A percentile compares a stretch with the other conserved stretches of the same genome.
These are phyloP conservation scores for Aspergillus asperescens DNA, from an alignment of 495 filamentous ascomycete genomes.

Conservation along the genomic window DNA sequence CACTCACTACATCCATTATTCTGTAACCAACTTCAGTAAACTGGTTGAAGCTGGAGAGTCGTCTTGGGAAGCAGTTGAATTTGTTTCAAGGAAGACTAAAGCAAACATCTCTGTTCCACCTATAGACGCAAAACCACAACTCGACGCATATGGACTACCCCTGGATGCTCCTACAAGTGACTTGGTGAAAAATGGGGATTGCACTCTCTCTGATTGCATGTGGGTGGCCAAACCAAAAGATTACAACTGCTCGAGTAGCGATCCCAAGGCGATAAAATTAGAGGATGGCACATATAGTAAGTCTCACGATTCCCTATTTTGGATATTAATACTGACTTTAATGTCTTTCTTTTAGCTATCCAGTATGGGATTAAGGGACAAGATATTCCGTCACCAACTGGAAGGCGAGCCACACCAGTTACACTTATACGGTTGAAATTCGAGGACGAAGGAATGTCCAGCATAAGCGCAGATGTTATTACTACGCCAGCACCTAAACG, in stretches of 20 bases:
- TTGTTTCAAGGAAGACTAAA: constrained; percentile 35
- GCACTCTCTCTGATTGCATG: constrained; percentile 44
- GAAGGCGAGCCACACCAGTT: not conserved
- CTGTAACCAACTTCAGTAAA: constrained; percentile 49
- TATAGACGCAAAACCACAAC: constrained; percentile 31
- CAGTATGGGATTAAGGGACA: constrained; percentile 5
- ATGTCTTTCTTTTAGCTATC: constrained; percentile 3
- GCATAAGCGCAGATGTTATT: not conserved
- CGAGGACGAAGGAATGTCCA: constrained; percentile 1
- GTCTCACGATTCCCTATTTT: not conserved
- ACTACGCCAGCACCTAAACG: not conserved
- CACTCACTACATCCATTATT: constrained; percentile 56
- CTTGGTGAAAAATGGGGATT: constrained; percentile 39
- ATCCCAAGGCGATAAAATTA: constrained; percentile 24
- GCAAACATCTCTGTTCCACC: constrained; percentile 27
- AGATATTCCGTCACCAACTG: not conserved
- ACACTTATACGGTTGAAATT: constrained; percentile 6
- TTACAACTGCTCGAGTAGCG: constrained; percentile 31
- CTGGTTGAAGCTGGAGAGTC: constrained; percentile 52
- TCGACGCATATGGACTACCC: constrained; percentile 54
- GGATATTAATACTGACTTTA: not conserved
- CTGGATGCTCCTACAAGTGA: constrained; percentile 23
- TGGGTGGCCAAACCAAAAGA: constrained; percentile 25
- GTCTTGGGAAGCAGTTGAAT: constrained; percentile 55
- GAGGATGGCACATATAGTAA: constrained; percentile 33